phyloP scores from a whole-genome alignment of 495 filamentous ascomycete species.

The Halenospora varia region DNA sequence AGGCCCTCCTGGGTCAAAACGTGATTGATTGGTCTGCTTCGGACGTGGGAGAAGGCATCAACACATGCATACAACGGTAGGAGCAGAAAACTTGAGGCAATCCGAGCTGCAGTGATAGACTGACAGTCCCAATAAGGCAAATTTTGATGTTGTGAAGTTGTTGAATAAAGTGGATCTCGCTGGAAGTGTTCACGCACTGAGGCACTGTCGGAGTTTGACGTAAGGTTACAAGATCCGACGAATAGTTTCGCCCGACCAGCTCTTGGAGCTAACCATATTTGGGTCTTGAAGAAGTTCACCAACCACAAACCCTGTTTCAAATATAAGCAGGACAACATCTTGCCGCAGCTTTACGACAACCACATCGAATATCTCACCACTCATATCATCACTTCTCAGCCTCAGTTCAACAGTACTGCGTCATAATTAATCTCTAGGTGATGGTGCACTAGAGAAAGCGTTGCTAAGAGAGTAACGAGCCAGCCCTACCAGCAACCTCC shows the following conservation, averaged over 20 bases:
- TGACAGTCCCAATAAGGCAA: background rate
- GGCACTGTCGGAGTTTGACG: too few relatives aligned
- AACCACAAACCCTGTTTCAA: slow-evolving; percentile 4
- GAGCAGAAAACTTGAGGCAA: too few relatives aligned
- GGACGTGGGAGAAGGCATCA: background rate
- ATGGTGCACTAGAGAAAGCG: background rate
- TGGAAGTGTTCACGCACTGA: too few relatives aligned
- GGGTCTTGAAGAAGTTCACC: slow-evolving; percentile 10
- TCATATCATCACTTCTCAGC: background rate
- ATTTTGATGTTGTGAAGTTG: background rate
- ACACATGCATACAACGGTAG: background rate
- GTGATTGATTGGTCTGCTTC: background rate
- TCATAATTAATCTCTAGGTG: background rate
- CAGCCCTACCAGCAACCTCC: too few relatives aligned
- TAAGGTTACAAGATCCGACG: too few relatives aligned
- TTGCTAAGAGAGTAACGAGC: too few relatives aligned
- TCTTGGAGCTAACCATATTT: slow-evolving; percentile 7
- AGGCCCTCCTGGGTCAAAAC: too few relatives aligned
- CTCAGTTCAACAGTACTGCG: background rate
- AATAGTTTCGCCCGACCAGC: too few relatives aligned
- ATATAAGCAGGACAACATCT: background rate
- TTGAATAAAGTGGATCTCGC: background rate
- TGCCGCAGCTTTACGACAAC: background rate
- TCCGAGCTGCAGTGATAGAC: background rate
- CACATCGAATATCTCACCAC: background rate